These are phyloP conservation scores for Dioscorea cayenensis DNA, from an alignment of 116 monocot species.

Conservation along the genomic window DNA sequence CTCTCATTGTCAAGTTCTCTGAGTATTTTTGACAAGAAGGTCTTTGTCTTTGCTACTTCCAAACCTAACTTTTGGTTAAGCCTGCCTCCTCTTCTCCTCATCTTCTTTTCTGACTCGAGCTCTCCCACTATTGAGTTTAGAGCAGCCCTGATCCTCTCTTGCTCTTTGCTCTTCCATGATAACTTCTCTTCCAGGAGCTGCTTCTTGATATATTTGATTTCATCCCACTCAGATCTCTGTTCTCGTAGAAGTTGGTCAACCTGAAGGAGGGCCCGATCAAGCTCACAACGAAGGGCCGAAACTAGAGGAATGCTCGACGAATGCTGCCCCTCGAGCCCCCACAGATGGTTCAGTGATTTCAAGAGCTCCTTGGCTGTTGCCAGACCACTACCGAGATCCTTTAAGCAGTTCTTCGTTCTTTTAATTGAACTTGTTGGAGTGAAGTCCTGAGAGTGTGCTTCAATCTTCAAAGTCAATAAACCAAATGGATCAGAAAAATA, in stretches of 20 bases:
- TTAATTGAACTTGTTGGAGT: conserved; percentile 19
- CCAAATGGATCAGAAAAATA: too few species aligned
- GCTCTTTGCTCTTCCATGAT: conserved; percentile 33
- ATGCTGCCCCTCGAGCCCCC: conserved; percentile 35
- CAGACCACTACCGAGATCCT: conserved; percentile 40
- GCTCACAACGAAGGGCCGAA: conserved; percentile 40
- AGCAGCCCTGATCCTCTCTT: conserved; percentile 30
- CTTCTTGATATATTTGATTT: conserved; percentile 17
- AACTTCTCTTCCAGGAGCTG: conserved; percentile 31
- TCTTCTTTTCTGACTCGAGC: conserved; percentile 52
- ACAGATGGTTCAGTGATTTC: conserved; percentile 32
- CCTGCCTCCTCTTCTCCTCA: conserved; percentile 48
- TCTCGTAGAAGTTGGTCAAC: conserved; percentile 37
- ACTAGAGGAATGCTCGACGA: conserved; percentile 34
- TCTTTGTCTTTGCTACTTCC: conserved; percentile 33
- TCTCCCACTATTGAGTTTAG: conserved; percentile 38
- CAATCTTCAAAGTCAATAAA: conserved; percentile 22
- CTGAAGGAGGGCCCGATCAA: conserved; percentile 31
- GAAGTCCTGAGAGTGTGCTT: conserved; percentile 21
- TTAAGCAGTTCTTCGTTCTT: conserved; percentile 31
- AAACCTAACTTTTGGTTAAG: conserved; percentile 49
- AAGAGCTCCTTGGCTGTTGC: conserved; percentile 56
- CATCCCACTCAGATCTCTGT: conserved; percentile 14
- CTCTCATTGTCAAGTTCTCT: conserved; percentile 58
- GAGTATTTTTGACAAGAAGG: conserved; percentile 22